These are phyloP conservation scores for Datura wrightii DNA, from an alignment of 257 asterid species.

Conservation along the genomic window DNA sequence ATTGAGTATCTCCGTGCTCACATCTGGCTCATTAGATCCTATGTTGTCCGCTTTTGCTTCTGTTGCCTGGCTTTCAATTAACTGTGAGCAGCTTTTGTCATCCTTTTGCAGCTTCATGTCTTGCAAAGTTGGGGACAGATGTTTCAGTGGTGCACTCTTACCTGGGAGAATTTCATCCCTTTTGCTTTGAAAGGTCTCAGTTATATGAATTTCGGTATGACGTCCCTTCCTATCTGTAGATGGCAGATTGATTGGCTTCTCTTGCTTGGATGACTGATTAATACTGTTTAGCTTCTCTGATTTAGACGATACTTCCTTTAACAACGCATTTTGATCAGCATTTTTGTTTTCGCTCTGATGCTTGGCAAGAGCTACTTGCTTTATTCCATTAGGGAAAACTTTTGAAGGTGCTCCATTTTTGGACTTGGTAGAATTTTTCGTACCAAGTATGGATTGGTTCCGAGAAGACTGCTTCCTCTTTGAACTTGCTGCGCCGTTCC, in stretches of 20 bases:
- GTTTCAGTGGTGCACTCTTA: constrained; percentile 39
- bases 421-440: constrained; percentile 40
- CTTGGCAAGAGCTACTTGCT: constrained; percentile 26
- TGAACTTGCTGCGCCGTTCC: constrained; percentile 40
- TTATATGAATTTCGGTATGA: constrained; percentile 42
- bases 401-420: constrained; percentile 42
- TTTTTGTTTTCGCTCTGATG: constrained; percentile 31
- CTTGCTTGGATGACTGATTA: constrained; percentile 31
- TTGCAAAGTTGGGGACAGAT: constrained; percentile 46
- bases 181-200: constrained; percentile 48
- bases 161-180: constrained; percentile 40
- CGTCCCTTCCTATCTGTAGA: constrained; percentile 42
- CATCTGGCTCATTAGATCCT: constrained; percentile 25
- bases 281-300: constrained; percentile 28
- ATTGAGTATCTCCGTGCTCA: constrained; percentile 31
- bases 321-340: constrained; percentile 36
- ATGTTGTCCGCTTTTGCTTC: constrained; percentile 38
- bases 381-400: constrained; percentile 42
- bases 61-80: constrained; percentile 31
- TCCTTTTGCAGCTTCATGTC: constrained; percentile 54
- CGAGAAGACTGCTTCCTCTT: constrained; percentile 49
- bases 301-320: constrained; percentile 30
- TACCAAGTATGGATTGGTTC: constrained; percentile 41
- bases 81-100: constrained; percentile 41
- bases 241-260: constrained; percentile 41